Base-by-base conservation (phyloP, 2,329 filamentous ascomycete genomes). In the Paecilomyces fulvus region DNA sequence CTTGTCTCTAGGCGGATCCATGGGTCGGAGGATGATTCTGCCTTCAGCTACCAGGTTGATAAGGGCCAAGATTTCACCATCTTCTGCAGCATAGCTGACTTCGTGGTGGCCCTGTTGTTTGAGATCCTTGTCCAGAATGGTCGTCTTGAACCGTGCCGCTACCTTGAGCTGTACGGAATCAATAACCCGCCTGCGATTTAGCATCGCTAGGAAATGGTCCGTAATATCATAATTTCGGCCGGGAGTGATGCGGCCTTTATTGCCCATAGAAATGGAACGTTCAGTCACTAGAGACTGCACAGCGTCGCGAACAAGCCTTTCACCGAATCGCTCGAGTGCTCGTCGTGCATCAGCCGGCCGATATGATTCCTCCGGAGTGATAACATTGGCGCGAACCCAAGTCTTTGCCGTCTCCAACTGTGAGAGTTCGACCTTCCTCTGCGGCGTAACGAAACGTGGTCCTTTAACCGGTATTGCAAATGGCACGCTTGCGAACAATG, bases 321-420 rank as follows among this genome's bases (percentile, higher is more conserved):
- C 69, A 11, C 68, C 65, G 51, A 76, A 65, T 2, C 56, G 60
- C 7, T 60, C 60, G 10, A 76, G 60, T 56, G 68, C 63, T 61
- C 70, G 33, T 20, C 64, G 57, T 55, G 77, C 76, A n/a, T 72
- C 64, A 3, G 55, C 56, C 0, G 74, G 61, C 37, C 72, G 60
- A 59, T 78, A 80, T 1, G 63, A 67, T 20, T 73, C 68, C 51
- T 77, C 71, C 1, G 72, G 67, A 0, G 77, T 76, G 31, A 77
- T 64, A 28, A 78, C 64, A 46, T 78, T 79, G 20, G 78, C 75
- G 11, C 77, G 73, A 50, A 78, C 70, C 75, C 75, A 80, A n/a
- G 72, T 72, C 63, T 76, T 78, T 37, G 72, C 75, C 7, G 70
- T 63, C 3, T 73, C 69, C 3, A 75, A 60, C 10, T 64, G 62